Base-by-base conservation (phyloP, 1,284 basidiomycete genomes). In the Apiotrichum porosum region DNA sequence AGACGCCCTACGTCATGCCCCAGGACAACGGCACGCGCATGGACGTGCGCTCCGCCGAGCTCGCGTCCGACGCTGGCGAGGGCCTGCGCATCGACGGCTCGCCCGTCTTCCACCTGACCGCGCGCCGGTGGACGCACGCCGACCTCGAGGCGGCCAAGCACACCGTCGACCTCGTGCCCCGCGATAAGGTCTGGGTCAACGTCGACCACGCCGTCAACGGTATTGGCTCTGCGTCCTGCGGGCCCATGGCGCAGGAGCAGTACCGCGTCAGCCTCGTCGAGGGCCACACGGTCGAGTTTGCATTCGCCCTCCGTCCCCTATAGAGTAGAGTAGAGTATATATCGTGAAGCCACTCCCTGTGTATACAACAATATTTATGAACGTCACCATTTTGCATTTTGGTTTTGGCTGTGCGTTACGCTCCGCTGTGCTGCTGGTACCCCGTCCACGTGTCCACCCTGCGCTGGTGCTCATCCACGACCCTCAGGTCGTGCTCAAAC, bases 11-110 rank as follows among this genome's bases (percentile, higher is more conserved):
- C 28, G 51, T 52, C 14, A 38, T 31, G 22, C 54, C 54, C 22
- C 54, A 56, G 40, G 54, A 56, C 44, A 56, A 56, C 35, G 54
- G 54, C 3, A 26, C 28, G 9, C 45, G 54, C 4, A 30, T 42
- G 13, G 49, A 52, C 17, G 49, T 52, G 13, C 37, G 43, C 6
- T 49, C 37, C 42, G 49, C 49, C 13, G 46, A 48, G 18, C 22
- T 55, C 42, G 51, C 39, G 30, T 42, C 13, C 33, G 44, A 24
- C 13, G 26, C 9, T 4, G 24, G 32, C 2, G 15, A 33, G 21
- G 31, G 32, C 31, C 14, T 32, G 21, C 36, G 22, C 22, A 37
- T 37, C 14, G 22, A 37, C 22, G 36, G 36, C 13, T 19, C 19
- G 4, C 37, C 37, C 9, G n/a, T 19, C 13, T 51, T 54, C 37